phyloP scores from a whole-genome alignment of 2,329 filamentous ascomycete genomes.

The Aspergillus sp. region DNA sequence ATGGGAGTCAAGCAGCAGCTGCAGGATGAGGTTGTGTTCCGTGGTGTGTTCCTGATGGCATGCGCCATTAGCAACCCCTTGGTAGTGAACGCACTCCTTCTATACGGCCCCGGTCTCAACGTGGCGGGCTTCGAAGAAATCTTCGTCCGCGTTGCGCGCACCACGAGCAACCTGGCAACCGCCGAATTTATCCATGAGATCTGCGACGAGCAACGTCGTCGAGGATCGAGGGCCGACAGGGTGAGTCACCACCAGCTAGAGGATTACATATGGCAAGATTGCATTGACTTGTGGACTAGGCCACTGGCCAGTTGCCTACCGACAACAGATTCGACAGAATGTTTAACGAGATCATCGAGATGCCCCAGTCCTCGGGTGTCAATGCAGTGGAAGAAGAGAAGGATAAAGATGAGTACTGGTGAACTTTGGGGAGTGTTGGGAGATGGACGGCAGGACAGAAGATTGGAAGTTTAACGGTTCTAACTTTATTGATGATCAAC shows the following conservation, averaged over 20 bases:
- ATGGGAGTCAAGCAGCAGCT: constrained; percentile 13
- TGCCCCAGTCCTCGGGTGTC: neutral
- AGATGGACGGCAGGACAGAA: neutral
- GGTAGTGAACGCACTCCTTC: constrained; percentile 10
- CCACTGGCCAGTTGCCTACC: neutral
- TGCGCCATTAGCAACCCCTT: constrained; percentile 5
- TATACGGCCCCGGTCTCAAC: constrained; percentile 31
- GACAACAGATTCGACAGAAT: neutral
- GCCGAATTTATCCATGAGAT: constrained; percentile 33
- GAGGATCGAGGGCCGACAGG: neutral
- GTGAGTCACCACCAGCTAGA: neutral
- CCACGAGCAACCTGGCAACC: constrained; percentile 28
- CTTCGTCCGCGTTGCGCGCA: constrained; percentile 19
- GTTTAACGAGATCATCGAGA: neutral
- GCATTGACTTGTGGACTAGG: neutral
- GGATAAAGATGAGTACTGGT: neutral
- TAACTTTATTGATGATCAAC: neutral
- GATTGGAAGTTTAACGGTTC: too few species aligned
- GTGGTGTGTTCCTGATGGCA: constrained; percentile 9
- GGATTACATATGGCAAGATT: neutral
- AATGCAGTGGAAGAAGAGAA: neutral
- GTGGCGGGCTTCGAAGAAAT: constrained; percentile 24
- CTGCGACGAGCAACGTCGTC: constrained; percentile 15
- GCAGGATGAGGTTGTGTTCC: neutral
- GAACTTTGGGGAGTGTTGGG: neutral